phyloP scores from a whole-genome alignment of 2,329 filamentous ascomycete genomes.

The Stemphylium vesicarium region DNA sequence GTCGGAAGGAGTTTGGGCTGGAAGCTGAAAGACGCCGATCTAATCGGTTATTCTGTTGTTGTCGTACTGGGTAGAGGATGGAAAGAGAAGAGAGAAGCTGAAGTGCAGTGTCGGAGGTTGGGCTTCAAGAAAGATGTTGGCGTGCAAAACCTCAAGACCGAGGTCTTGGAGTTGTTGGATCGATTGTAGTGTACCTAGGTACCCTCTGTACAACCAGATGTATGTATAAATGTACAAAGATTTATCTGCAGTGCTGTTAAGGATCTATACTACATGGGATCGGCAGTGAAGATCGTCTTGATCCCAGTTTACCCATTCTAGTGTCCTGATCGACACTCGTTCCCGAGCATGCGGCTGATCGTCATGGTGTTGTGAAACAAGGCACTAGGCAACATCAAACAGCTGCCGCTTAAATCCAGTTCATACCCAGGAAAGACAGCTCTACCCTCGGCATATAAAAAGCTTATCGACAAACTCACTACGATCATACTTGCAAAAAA shows the following conservation, averaged over 20 bases:
- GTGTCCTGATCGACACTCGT: not conserved
- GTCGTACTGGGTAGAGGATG: slow-evolving; percentile 70
- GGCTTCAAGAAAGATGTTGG: slow-evolving; percentile 66
- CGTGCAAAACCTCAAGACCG: slow-evolving; percentile 56
- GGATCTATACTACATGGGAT: not conserved
- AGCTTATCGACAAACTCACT: too few species aligned
- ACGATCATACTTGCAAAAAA: too few species aligned
- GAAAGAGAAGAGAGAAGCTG: slow-evolving; percentile 57
- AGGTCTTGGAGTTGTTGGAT: slow-evolving; percentile 41
- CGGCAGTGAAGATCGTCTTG: not conserved
- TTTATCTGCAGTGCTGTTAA: not conserved
- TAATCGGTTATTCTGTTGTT: slow-evolving; percentile 85
- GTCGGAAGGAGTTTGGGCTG: slow-evolving; percentile 69
- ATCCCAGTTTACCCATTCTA: not conserved
- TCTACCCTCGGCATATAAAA: too few species aligned
- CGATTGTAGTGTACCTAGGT: slow-evolving; percentile 19
- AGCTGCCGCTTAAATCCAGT: too few species aligned
- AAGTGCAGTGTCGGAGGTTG: slow-evolving; percentile 79
- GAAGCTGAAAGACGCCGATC: slow-evolving; percentile 89
- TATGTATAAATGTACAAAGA: not conserved
- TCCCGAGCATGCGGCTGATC: not conserved
- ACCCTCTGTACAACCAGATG: not conserved
- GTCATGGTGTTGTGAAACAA: not conserved
- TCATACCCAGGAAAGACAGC: too few species aligned
- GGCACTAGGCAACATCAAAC: not conserved